Evolutionary conservation across 2,329 filamentous ascomycete genomes (phyloP), one percentile per base, ranked within the genome.

Genomic region (Cordyceps fumosorosea): DNA sequence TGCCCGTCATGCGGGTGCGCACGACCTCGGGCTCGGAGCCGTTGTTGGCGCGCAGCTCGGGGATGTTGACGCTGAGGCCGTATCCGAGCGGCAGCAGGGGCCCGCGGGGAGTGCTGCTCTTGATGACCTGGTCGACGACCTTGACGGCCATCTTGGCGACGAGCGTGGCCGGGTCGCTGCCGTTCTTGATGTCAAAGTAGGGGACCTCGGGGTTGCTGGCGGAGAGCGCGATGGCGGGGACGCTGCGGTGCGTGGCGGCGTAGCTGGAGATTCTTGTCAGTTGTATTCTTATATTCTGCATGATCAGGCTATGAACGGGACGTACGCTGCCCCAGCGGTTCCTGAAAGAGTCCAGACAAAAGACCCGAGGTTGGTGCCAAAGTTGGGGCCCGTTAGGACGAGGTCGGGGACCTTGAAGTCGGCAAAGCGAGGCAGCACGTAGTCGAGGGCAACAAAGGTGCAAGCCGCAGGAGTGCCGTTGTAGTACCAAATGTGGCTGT

Each of bases 401-500:
- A 85, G 75, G 60, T 86, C 83, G 0, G 81, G 80, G 2, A 75
- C 74, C n/a, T 69, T 73, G 66, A 81, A 77, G 67, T 79, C 74
- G 64, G 75, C 76, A 67, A 77, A 81, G 16, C 68, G 72, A 1
- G 82, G 81, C 18, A 85, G 73, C 10, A 85, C 79, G 51, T 81
- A 83, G 72, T 85, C 81, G 6, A 85, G 75, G 2, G 78, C 82
- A 5, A 85, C 80, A 62, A 84, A 80, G 1, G 80, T 81, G 66
- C 80, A 82, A 0, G 82, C 78, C 0, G 80, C 81, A 0, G 83
- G 81, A 0, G 82, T 86, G 24, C 83, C 82, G 59, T 85, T 83
- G 71, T 84, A 86, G 68, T 85, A 85, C 81, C 81, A 85, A 65
- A 86, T 82, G 64, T 82, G 76, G 58, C 73, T 73, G 62, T 85